Conservation (phyloP, 2,329 filamentous ascomycete genomes). For the Dothiorella sarmentorum region DNA sequence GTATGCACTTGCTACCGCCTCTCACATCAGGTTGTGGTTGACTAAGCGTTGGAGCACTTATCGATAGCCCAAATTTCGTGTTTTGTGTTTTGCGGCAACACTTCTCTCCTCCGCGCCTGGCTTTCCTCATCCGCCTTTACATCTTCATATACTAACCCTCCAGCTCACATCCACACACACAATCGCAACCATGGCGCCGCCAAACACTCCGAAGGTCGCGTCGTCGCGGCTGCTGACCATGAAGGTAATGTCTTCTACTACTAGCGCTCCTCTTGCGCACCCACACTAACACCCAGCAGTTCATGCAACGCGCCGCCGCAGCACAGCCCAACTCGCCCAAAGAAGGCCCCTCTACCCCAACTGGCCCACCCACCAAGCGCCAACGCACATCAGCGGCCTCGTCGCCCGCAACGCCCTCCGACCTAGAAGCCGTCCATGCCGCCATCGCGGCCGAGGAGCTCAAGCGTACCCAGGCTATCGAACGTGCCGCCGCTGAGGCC, state of each 20-base stretch:
- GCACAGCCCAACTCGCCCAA: constrained; percentile 47
- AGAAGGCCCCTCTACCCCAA: constrained; percentile 47
- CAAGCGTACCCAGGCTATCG: constrained; percentile 56
- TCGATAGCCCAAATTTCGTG: neutral
- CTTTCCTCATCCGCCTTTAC: neutral
- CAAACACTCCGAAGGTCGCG: constrained; percentile 27
- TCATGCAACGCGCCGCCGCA: constrained; percentile 80
- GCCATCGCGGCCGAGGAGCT: constrained; percentile 65
- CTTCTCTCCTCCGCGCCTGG: neutral
- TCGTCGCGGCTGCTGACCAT: constrained; percentile 86
- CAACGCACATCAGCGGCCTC: constrained; percentile 50
- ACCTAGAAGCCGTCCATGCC: constrained; percentile 59
- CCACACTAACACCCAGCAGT: constrained; percentile 20
- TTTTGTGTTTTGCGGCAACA: constrained; percentile 5
- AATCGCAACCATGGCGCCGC: constrained; percentile 6
- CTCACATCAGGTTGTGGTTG: neutral
- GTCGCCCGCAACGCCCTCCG: constrained; percentile 39
- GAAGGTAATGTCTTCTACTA: constrained; percentile 56
- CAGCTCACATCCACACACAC: neutral
- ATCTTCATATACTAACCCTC: neutral
- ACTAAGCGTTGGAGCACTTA: constrained; percentile 11
- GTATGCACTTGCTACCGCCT: no score
- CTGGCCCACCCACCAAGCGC: constrained; percentile 60
- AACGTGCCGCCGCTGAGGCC: constrained; percentile 58
- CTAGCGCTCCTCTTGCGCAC: neutral